Base-by-base conservation (phyloP, 352 stramenopile genomes). In the Phytopythium litorale region DNA sequence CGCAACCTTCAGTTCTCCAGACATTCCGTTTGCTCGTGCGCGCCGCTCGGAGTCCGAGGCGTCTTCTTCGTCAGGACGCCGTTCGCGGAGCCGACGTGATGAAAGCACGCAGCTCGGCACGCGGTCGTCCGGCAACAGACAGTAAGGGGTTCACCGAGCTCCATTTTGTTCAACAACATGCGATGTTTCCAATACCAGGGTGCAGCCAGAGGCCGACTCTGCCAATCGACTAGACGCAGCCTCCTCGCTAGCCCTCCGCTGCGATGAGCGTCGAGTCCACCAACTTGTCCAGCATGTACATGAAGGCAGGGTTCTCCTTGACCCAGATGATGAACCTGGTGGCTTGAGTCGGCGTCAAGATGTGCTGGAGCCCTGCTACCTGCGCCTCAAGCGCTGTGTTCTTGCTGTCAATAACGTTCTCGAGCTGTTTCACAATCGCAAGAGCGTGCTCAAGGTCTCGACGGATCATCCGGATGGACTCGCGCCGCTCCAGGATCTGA, bases 321-420 rank as follows among this genome's bases (percentile, higher is more conserved):
- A 92, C 84, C 84, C 84, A 92, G 58, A 92, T 87, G 73, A 92
- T 92, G 71, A 92, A 92, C 65, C 86, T 90, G 63, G 84, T 90
- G 28, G 81, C 79, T 59, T 92, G 84, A 46, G 82, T 84, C 11
- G 84, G 81, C 16, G 81, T 92, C 19, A 92, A 70, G 52, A 92
- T 91, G 43, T 81, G 72, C 62, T 92, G 84, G 6, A 92, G 64
- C 59, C 87, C 63, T 21, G 76, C 74, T 19, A 92, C 81, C 62
- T 91, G 79, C 38, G 80, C 68, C 63, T 91, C 81, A 21, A 92
- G 76, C 53, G 81, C 79, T 40, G 77, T 87, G 67, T 92, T 92
- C 66, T 92, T 92, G 61, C 89, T 73, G 46, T 91, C 73, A 11
- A 78, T 90, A 38, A 89, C 84, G 7, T 83, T 59, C 62, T 90